Percentiles rank a stretch among this genome's conserved stretches.
Conservation (phyloP, 2,329 filamentous ascomycete genomes). For the Knufia petricola region DNA sequence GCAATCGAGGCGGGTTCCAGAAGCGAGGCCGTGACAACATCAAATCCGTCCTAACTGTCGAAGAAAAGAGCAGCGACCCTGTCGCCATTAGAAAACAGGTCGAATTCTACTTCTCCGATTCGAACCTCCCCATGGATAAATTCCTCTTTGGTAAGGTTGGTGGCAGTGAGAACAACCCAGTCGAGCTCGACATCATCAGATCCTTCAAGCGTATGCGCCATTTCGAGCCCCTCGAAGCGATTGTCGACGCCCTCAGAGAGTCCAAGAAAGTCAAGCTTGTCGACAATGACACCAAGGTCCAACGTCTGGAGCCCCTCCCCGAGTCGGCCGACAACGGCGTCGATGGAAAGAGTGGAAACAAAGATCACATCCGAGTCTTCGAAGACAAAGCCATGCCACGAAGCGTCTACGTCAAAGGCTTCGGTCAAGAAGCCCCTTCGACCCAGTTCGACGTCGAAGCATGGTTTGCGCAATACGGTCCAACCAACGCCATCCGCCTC, state of each 20-base stretch:
- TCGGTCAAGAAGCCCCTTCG: slow-evolving; percentile 70
- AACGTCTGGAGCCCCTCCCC: slow-evolving; percentile 63
- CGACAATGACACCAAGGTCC: slow-evolving; percentile 62
- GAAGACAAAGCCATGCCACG: slow-evolving; percentile 59
- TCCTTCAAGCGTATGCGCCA: slow-evolving; percentile 92
- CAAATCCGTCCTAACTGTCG: slow-evolving; percentile 61
- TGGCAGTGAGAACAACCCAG: slow-evolving; percentile 70
- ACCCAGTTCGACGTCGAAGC: slow-evolving; percentile 91
- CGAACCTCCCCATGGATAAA: slow-evolving; percentile 79
- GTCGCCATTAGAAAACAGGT: slow-evolving; percentile 78
- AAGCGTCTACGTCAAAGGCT: slow-evolving; percentile 88
- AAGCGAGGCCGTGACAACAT: slow-evolving; percentile 43
- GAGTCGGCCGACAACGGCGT: slow-evolving; percentile 45
- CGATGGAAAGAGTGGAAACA: slow-evolving; percentile 30
- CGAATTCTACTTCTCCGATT: slow-evolving; percentile 92
- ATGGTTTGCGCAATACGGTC: slow-evolving; percentile 75
- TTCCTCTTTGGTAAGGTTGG: slow-evolving; percentile 72
- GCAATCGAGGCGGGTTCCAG: slow-evolving; percentile 26
- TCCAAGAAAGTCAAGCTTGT: slow-evolving; percentile 64
- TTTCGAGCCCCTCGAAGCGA: slow-evolving; percentile 77
- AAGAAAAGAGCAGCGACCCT: slow-evolving; percentile 65
- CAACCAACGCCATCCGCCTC: slow-evolving; percentile 73
- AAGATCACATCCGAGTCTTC: slow-evolving; percentile 44
- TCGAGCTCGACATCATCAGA: slow-evolving; percentile 67
- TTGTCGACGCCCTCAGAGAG: slow-evolving; percentile 73